Conservation (phyloP, 805 yeast species). For the Sugiyamaella smithiae region DNA sequence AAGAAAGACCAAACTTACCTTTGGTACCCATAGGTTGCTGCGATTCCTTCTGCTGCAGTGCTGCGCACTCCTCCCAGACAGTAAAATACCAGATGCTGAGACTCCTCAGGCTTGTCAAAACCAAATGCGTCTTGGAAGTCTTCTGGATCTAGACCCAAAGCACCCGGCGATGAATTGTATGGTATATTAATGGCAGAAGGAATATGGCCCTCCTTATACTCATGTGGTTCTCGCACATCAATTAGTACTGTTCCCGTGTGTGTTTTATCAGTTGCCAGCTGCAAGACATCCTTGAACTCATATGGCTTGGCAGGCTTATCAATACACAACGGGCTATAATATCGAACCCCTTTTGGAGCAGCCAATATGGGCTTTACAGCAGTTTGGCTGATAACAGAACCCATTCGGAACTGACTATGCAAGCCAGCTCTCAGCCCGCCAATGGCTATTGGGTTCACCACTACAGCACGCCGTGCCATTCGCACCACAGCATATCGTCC, state of each 20-base stretch:
- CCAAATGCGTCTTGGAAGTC: slow-evolving; percentile 82
- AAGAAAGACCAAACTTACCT: slow-evolving; percentile 33
- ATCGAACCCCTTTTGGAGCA: slow-evolving; percentile 16
- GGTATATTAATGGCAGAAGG: slow-evolving; percentile 88
- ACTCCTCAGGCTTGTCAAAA: slow-evolving; percentile 68
- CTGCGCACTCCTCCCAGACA: slow-evolving; percentile 93
- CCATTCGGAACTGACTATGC: too few species aligned
- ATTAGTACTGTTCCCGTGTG: slow-evolving; percentile 57
- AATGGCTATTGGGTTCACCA: too few species aligned
- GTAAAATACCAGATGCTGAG: slow-evolving; percentile 78
- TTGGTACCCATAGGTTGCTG: slow-evolving; percentile 82
- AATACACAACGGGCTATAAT: slow-evolving; percentile 27
- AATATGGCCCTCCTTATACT: slow-evolving; percentile 67
- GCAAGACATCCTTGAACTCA: slow-evolving; percentile 51
- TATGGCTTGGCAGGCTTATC: slow-evolving; percentile 49
- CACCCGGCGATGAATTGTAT: slow-evolving; percentile 87
- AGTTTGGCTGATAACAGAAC: too few species aligned
- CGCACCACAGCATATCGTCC: too few species aligned
- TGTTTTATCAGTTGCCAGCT: slow-evolving; percentile 42
- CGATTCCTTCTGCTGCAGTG: slow-evolving; percentile 86
- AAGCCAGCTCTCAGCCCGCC: too few species aligned
- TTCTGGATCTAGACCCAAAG: slow-evolving; percentile 71
- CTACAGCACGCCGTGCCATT: too few species aligned
- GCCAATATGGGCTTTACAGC: too few species aligned
- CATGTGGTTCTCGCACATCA: slow-evolving; percentile 92